These are phyloP conservation scores for Ogataea pignaliae DNA, from an alignment of 805 yeast genomes.

Conservation along the genomic window DNA sequence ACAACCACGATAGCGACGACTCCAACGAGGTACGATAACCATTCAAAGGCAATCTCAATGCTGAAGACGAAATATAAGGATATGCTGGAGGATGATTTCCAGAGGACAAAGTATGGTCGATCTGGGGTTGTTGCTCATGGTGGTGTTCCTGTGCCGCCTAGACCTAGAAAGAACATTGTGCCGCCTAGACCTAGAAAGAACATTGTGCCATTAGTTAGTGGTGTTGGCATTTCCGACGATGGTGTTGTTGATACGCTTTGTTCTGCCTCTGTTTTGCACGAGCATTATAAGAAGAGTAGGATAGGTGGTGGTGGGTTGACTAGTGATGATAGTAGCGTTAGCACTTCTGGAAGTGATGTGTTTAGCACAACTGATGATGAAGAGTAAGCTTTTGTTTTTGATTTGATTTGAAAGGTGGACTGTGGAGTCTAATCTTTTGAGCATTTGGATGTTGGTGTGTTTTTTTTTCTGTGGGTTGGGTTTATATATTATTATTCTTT, in stretches of 20 bases:
- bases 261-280: constrained; percentile 7
- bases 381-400: constrained; percentile 3
- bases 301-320: constrained; percentile 8
- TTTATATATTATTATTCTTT: not conserved
- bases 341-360: not conserved
- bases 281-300: not conserved
- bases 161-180: not conserved
- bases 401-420: not conserved
- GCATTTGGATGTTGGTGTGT: no score
- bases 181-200: constrained; percentile 1
- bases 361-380: constrained; percentile 1
- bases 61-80: constrained; percentile 3
- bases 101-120: no score
- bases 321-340: not conserved
- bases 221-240: constrained; percentile 1
- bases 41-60: constrained; percentile 15
- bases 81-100: no score
- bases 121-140: no score
- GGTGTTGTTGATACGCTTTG: constrained; percentile 18
- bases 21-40: constrained; percentile 18
- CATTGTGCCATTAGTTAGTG: no score
- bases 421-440: no score
- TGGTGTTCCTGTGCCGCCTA: not conserved
- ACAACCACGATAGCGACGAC: not conserved
- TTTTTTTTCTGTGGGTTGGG: not conserved